These are phyloP conservation scores for Cladophialophora immunda DNA, from an alignment of 2,329 filamentous ascomycete species.

Conservation along the genomic window DNA sequence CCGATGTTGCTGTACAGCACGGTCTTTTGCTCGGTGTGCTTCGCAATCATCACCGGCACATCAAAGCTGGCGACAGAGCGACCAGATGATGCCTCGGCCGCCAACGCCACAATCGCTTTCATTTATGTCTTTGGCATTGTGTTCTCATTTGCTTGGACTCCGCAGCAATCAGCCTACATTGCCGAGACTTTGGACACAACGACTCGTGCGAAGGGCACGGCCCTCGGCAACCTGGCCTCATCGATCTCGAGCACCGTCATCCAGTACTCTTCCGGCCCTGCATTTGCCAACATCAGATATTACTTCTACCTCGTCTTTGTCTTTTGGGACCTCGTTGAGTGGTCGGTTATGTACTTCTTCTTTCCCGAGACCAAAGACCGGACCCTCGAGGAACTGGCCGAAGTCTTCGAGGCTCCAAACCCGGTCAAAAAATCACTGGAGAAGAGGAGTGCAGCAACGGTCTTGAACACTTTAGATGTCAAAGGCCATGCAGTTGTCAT, in stretches of 20 bases:
- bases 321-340: constrained; percentile 46
- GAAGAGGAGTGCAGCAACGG: constrained; percentile 17
- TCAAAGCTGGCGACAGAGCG: constrained; percentile 32
- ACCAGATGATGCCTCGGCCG: constrained; percentile 31
- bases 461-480: constrained; percentile 11
- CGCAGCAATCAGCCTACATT: constrained; percentile 57
- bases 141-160: constrained; percentile 58
- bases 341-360: constrained; percentile 35
- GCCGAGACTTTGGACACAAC: constrained; percentile 62
- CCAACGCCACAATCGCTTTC: constrained; percentile 57
- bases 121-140: constrained; percentile 64
- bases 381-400: constrained; percentile 40
- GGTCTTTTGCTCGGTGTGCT: constrained; percentile 54
- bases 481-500: not conserved
- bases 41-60: constrained; percentile 60
- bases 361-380: constrained; percentile 38
- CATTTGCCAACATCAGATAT: constrained; percentile 22
- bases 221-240: constrained; percentile 51
- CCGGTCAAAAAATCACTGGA: constrained; percentile 42
- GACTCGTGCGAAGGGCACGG: constrained; percentile 64
- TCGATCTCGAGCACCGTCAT: constrained; percentile 57
- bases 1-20: constrained; percentile 40
- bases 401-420: constrained; percentile 60
- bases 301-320: constrained; percentile 51
- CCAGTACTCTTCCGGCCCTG: constrained; percentile 43